phyloP scores from a whole-genome alignment of 225 moss, liverwort and hornwort genomes.

The Rhytidiadelphus loreus region DNA sequence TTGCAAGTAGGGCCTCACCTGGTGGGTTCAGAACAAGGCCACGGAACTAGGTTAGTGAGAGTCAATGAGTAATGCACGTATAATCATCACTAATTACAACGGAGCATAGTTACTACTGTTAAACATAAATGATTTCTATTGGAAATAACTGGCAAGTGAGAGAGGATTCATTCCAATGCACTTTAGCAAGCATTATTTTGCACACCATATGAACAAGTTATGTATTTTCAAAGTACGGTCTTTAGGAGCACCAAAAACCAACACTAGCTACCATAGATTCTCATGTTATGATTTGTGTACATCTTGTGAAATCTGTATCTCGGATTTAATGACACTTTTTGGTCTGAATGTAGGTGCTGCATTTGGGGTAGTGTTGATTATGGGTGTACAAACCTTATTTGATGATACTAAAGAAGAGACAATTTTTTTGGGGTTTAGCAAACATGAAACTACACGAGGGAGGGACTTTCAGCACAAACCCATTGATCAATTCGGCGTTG shows the following conservation, averaged over 20 bases:
- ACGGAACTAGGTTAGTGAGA: background rate
- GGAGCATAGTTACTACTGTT: background rate
- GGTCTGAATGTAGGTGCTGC: no score
- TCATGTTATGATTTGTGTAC: background rate
- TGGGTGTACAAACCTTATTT: no score
- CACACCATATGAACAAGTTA: background rate
- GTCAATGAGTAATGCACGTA: background rate
- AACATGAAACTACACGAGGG: background rate
- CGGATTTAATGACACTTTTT: background rate
- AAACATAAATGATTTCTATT: background rate
- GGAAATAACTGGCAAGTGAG: background rate
- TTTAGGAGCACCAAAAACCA: background rate
- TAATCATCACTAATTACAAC: background rate
- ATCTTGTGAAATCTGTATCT: no score
- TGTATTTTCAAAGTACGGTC: background rate
- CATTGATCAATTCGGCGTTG: slow-evolving; percentile 15
- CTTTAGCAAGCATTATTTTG: no score
- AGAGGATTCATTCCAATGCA: background rate
- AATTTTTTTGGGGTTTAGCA: background rate
- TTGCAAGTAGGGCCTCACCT: slow-evolving; percentile 9
- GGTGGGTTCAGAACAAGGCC: background rate
- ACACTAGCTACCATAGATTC: background rate
- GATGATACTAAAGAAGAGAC: background rate
- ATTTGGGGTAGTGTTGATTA: background rate
- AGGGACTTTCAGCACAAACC: background rate